Percentiles rank a stretch among this genome's conserved stretches.
These are phyloP conservation scores for Flaveria robusta DNA, from an alignment of 129 eudicot genomes.

Conservation along the genomic window DNA sequence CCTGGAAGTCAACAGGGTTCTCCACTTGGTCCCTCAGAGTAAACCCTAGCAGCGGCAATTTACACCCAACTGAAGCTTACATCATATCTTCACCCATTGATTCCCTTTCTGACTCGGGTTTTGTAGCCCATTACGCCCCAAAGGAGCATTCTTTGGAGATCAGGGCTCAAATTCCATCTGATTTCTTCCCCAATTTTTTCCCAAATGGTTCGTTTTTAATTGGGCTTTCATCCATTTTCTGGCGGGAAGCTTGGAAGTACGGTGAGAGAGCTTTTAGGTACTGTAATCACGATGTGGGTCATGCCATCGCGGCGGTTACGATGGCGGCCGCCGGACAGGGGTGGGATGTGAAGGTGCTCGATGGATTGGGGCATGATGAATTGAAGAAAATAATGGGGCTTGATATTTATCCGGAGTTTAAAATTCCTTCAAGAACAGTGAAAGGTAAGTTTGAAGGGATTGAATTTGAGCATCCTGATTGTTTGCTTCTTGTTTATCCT, in stretches of 20 bases:
- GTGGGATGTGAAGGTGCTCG: slow-evolving; percentile 95
- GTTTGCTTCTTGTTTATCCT: slow-evolving; percentile 76
- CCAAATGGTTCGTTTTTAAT: slow-evolving; percentile 64
- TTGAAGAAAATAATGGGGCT: slow-evolving; percentile 78
- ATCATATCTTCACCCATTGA: slow-evolving; percentile 64
- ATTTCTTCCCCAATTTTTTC: slow-evolving; percentile 44
- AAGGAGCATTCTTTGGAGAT: slow-evolving; percentile 79
- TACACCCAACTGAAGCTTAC: slow-evolving; percentile 92
- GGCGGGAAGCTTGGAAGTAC: slow-evolving; percentile 98
- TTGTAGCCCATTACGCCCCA: slow-evolving; percentile 92
- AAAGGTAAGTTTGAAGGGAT: slow-evolving; percentile 69
- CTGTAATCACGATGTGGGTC: slow-evolving; percentile 95
- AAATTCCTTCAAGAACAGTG: slow-evolving; percentile 56
- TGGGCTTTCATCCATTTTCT: slow-evolving; percentile 80
- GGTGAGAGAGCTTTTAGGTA: slow-evolving; percentile 96
- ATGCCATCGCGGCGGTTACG: slow-evolving; percentile 74
- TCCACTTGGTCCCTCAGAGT: slow-evolving; percentile 92
- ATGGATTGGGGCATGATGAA: slow-evolving; percentile 76
- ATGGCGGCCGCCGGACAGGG: slow-evolving; percentile 90
- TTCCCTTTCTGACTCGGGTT: slow-evolving; percentile 44
- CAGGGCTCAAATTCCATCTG: slow-evolving; percentile 59
- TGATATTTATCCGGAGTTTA: slow-evolving; percentile 36
- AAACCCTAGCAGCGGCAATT: slow-evolving; percentile 92
- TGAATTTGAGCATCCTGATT: slow-evolving; percentile 96
- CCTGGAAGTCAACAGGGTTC: slow-evolving; percentile 81